Conservation (phyloP, 345 rosid species). For the Cardamine chenopodiifolia region DNA sequence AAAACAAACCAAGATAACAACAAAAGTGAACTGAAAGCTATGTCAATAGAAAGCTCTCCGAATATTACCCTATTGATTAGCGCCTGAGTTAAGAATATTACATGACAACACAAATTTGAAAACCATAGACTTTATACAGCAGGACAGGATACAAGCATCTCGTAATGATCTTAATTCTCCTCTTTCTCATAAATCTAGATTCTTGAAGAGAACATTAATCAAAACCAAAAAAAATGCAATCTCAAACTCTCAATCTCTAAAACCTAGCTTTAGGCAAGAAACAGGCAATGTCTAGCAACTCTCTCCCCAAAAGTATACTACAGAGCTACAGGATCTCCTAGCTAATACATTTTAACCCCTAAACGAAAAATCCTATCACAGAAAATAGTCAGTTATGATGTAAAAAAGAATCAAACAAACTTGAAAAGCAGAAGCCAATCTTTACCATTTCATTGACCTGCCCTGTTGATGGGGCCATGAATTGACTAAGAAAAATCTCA, state of each 20-base stretch:
- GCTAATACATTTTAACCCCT: slow-evolving; percentile 1
- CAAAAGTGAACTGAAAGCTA: not conserved
- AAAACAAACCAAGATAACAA: not conserved
- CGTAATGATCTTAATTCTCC: not conserved
- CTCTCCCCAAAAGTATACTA: not conserved
- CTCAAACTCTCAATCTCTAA: slow-evolving; percentile 1
- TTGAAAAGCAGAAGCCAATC: slow-evolving; percentile 14
- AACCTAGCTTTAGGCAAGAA: slow-evolving; percentile 7
- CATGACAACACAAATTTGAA: not conserved
- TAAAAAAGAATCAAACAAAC: not conserved
- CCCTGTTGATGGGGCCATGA: slow-evolving; percentile 55
- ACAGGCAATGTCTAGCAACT: not conserved
- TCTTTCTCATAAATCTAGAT: slow-evolving; percentile 21
- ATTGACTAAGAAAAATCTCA: slow-evolving; percentile 47
- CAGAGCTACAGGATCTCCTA: slow-evolving; percentile 17
- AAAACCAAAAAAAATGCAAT: slow-evolving; percentile 3
- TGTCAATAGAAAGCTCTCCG: not conserved
- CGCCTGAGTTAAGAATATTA: not conserved
- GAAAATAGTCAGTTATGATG: not conserved
- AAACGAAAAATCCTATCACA: slow-evolving; percentile 2
- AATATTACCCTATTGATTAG: too few species aligned
- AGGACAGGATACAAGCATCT: not conserved
- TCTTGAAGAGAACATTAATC: slow-evolving; percentile 1
- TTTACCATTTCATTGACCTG: slow-evolving; percentile 64
- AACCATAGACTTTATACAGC: not conserved